phyloP scores from a whole-genome alignment of 768 basidiomycete genomes.

The Hericium alpestre region DNA sequence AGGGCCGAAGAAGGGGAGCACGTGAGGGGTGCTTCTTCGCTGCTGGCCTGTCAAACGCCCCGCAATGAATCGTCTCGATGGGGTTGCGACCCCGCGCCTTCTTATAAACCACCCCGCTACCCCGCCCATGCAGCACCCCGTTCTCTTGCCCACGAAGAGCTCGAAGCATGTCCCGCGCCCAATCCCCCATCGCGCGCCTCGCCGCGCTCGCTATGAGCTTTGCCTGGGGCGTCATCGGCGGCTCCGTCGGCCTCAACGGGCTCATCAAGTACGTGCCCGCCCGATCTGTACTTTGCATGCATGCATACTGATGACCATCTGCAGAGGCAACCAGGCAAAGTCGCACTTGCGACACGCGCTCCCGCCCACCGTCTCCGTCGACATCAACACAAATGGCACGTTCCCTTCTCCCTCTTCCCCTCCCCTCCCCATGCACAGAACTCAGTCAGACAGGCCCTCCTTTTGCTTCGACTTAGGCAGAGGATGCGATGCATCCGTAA shows the following conservation, averaged over 20 bases:
- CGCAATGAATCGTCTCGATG: too few relatives aligned
- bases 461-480: too few relatives aligned
- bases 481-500: too few relatives aligned
- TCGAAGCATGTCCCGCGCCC: conserved; percentile 3
- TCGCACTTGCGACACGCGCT: not conserved
- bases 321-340: conserved; percentile 8
- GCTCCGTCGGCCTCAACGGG: conserved; percentile 22
- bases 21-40: too few relatives aligned
- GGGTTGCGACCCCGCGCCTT: too few relatives aligned
- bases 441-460: too few relatives aligned
- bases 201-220: conserved; percentile 19
- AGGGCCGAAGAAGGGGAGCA: too few relatives aligned
- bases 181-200: conserved; percentile 15
- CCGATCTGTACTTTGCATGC: not conserved
- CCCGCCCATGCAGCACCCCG: too few relatives aligned
- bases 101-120: too few relatives aligned
- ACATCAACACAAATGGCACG: conserved; percentile 9
- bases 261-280: conserved; percentile 19
- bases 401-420: conserved; percentile 14
- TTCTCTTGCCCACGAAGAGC: not conserved
- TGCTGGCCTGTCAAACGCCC: too few relatives aligned
- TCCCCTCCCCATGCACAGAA: not conserved
- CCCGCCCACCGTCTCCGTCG: conserved; percentile 7
- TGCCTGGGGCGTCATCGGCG: conserved; percentile 20
- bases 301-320: not conserved